A percentile compares a stretch with the other conserved stretches of the same genome.
These are phyloP conservation scores for Solanum virginianum DNA, from an alignment of 257 asterid genomes.

Conservation along the genomic window DNA sequence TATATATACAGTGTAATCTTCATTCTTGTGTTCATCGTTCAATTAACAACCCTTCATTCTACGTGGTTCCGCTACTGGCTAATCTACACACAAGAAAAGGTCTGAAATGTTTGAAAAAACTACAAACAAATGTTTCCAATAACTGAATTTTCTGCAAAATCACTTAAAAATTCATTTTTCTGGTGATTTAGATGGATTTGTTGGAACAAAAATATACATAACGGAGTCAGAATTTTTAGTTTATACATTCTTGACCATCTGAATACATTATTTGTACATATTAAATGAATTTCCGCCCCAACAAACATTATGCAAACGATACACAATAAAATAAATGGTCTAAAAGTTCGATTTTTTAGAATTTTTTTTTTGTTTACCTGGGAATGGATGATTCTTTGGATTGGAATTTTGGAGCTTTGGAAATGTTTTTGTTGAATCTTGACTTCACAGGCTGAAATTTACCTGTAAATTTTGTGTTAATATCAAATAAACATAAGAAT, in stretches of 20 bases:
- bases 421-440: constrained; percentile 16
- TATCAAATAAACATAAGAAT: not conserved
- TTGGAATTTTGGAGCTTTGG: constrained; percentile 20
- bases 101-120: not conserved
- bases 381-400: constrained; percentile 13
- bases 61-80: not conserved
- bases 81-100: not conserved
- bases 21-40: not conserved
- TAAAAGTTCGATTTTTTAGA: not conserved
- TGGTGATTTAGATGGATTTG: constrained; percentile 8
- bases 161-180: not conserved
- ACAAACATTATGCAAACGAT: not conserved
- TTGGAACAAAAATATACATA: not conserved
- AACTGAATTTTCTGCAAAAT: not conserved
- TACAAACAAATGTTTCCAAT: not conserved
- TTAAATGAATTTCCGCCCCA: not conserved
- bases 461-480: constrained; percentile 14
- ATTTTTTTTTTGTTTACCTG: constrained; percentile 12
- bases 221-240: not conserved
- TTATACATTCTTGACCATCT: not conserved
- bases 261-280: not conserved
- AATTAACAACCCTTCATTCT: not conserved
- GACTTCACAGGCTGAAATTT: constrained; percentile 18
- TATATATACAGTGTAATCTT: not conserved
- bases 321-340: not conserved